Percentiles rank a stretch among this genome's conserved stretches.
Conservation (phyloP, 257 asterid genomes). For the Avicennia marina region DNA sequence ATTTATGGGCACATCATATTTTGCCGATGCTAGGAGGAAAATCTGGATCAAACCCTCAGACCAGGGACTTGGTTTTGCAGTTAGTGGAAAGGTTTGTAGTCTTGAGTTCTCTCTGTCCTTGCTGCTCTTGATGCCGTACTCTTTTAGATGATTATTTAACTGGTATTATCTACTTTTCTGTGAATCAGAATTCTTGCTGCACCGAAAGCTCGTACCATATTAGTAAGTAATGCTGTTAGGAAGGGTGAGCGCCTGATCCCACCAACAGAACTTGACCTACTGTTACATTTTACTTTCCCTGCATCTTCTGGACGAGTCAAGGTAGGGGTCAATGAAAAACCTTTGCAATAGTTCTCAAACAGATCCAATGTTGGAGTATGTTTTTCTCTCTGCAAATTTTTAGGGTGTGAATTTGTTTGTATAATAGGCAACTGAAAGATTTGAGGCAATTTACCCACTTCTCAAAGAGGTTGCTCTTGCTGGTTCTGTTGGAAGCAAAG, state of each 20-base stretch:
- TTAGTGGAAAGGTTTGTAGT: constrained; percentile 60
- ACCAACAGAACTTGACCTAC: constrained; percentile 61
- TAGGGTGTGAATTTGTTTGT: not conserved
- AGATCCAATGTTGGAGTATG: not conserved
- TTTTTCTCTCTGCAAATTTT: not conserved
- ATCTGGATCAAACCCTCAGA: constrained; percentile 63
- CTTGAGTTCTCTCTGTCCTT: not conserved
- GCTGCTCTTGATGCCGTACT: not conserved
- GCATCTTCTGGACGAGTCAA: constrained; percentile 62
- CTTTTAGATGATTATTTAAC: not conserved
- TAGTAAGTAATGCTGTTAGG: constrained; percentile 63
- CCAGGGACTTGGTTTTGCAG: constrained; percentile 80
- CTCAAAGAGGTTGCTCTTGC: constrained; percentile 82
- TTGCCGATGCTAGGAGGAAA: constrained; percentile 76
- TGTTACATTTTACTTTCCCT: constrained; percentile 64
- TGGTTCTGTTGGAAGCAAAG: constrained; percentile 87
- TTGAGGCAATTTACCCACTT: constrained; percentile 68
- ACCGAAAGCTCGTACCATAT: constrained; percentile 69
- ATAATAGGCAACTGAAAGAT: constrained; percentile 70
- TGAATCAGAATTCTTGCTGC: constrained; percentile 53
- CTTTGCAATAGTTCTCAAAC: not conserved
- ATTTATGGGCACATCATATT: constrained; percentile 63
- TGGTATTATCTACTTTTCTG: not conserved
- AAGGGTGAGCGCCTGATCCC: constrained; percentile 78
- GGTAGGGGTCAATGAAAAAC: constrained; percentile 31